Base-by-base conservation (phyloP, 768 basidiomycete species). In the Pisolithus sp. region DNA sequence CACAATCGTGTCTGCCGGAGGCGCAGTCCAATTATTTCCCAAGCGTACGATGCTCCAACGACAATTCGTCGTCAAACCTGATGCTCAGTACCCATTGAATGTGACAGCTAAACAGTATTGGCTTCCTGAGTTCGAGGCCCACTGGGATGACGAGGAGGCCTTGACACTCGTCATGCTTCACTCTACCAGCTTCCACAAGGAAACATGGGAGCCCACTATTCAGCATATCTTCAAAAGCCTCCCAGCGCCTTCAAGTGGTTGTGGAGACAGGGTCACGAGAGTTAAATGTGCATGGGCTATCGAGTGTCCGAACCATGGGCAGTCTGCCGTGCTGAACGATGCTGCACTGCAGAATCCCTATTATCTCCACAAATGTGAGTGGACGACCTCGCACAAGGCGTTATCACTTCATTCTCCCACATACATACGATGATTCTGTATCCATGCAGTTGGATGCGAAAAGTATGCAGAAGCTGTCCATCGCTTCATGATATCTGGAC, bases 231-330 rank as follows among this genome's bases (percentile, higher is more conserved):
- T 84, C 46, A 42, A 64, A 0, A 61, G 70, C 37, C 2, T 57
- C n/a, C 48, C 51, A 5, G 21, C 26, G n/a, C n/a, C 37, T 24
- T 40, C 8, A 17, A 12, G 9, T 21, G 4, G 12, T 30, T 10
- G 7, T 18, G 31, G 17, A n/a, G 21, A 31, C 20, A 7, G 23
- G n/a, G 5, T n/a, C 12, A 44, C 51, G 7, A 65, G 59, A 24
- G 50, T 66, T 51, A 66, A 64, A 52, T 68, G 53, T 39, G 84
- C 82, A 18, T 86, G 83, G 82, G 73, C 75, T 36, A 72, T 87
- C 55, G 85, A 87, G 52, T 84, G 83, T 60, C 85, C 85, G 3
- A 87, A 87, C 59, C 85, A 87, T 60, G 85, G 85, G 12, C 78
- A 78, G 58, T 77, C 84, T 6, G 81, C 76, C 0, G 51, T 62